These are phyloP conservation scores for Tetracladium marchalianum DNA, from an alignment of 495 filamentous ascomycete species.

Conservation along the genomic window DNA sequence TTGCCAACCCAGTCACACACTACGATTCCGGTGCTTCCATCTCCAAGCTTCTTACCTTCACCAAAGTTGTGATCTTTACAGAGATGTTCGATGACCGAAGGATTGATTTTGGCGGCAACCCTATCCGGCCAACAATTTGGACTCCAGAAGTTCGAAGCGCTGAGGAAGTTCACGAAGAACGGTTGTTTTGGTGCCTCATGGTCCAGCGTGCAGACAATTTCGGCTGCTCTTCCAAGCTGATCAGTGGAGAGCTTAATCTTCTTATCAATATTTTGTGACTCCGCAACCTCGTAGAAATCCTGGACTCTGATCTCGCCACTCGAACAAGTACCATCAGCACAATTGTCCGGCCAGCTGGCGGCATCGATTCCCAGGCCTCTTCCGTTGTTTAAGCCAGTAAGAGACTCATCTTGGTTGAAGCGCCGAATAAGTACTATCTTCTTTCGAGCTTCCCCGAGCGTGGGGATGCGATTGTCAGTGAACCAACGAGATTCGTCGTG, in stretches of 20 bases:
- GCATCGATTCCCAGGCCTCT: slow-evolving; percentile 76
- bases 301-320: slow-evolving; percentile 77
- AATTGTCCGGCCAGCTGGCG: slow-evolving; percentile 81
- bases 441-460: slow-evolving; percentile 67
- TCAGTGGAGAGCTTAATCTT: slow-evolving; percentile 68
- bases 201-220: slow-evolving; percentile 26
- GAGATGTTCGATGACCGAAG: slow-evolving; percentile 72
- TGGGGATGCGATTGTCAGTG: slow-evolving; percentile 62
- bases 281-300: slow-evolving; percentile 87
- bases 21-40: slow-evolving; percentile 83
- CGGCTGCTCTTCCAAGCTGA: slow-evolving; percentile 64
- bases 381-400: slow-evolving; percentile 50
- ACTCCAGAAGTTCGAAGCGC: slow-evolving; percentile 88
- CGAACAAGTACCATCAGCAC: slow-evolving; percentile 59
- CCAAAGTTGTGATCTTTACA: slow-evolving; percentile 52
- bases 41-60: slow-evolving; percentile 41
- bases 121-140: slow-evolving; percentile 85
- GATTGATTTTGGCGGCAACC: slow-evolving; percentile 87
- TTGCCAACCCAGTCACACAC: slow-evolving; percentile 90
- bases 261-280: slow-evolving; percentile 61
- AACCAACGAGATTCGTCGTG: slow-evolving; percentile 60
- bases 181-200: slow-evolving; percentile 32
- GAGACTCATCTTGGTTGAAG: slow-evolving; percentile 52
- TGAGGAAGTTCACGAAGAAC: slow-evolving; percentile 86
- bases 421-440: slow-evolving; percentile 81